Evolutionary conservation across 169 alveolate genomes (phyloP), one percentile per base, ranked within the genome.

Genomic region (Plasmodium falciparum): DNA sequence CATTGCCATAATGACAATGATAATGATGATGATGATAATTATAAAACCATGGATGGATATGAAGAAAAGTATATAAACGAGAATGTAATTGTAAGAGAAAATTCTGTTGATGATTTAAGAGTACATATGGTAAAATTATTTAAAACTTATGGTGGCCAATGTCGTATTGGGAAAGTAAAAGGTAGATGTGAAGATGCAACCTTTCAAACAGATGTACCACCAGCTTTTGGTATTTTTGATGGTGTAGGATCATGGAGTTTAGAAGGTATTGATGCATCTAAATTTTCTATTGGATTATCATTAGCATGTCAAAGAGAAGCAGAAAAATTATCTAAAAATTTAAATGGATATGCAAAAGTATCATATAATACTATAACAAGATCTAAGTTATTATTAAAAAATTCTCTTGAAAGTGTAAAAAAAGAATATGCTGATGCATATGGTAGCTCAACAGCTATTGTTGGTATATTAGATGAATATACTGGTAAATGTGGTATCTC

Each of bases 231-330:
- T 7, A 91, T 93, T n/a, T 93, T 93, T 39, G 95, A 93, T 72
- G 95, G 95, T 12, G 95, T 93, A 1, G 95, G 95, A n/a, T 83
- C 93, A 71, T 93, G 95, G 95, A 88, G 93, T 45, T 61, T 78
- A 12, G 95, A 93, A 73, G 95, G 95, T 3, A 74, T 93, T 26
- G 95, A 93, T 49, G 94, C 95, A 47, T 93, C 95, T 9, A 83
- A 74, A 66, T 93, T 93, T 50, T 93, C 95, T 13, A 88, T 72
- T n/a, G 95, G 94, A 0, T 73, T 92, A 62, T 89, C 95, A 12
- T 71, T 72, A 17, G 93, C 93, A 13, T 91, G 94, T 49, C 74
- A 65, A 39, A 39, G 89, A 26, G 76, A 88, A 61, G 93, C 91
- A 20, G 88, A 78, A 65, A 73, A 69, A 66, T 33, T 73, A 24